A percentile compares a stretch with the other conserved stretches of the same genome.
Conservation (phyloP, 2,329 filamentous ascomycete species). For the Rhinocladiella similis region DNA sequence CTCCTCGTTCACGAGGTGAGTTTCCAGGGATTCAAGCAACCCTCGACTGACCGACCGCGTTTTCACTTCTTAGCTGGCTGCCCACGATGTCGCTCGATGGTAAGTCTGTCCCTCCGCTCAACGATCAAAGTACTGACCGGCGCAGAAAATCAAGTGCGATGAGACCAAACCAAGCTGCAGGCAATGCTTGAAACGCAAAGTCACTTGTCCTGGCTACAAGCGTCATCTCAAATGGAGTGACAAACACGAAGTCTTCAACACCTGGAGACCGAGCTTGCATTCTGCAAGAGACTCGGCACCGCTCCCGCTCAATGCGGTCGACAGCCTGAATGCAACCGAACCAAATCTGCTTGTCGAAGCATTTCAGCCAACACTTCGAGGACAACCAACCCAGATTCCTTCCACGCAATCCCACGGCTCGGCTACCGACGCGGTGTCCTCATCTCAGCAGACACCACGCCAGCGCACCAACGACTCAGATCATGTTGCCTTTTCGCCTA, state of each 20-base stretch:
- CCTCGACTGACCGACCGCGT: conserved; percentile 1
- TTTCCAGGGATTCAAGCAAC: neutral
- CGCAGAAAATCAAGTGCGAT: conserved; percentile 31
- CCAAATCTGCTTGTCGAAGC: conserved; percentile 5
- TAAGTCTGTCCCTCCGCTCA: neutral
- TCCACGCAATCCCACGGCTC: conserved; percentile 2
- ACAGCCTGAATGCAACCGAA: conserved; percentile 3
- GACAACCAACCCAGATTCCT: conserved; percentile 1
- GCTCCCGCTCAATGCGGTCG: neutral
- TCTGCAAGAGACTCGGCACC: conserved; percentile 1
- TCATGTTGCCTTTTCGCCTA: conserved; percentile 1
- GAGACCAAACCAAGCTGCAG: conserved; percentile 29
- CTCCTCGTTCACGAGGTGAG: conserved; percentile 14
- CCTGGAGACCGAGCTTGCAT: conserved; percentile 2
- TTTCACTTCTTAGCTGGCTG: conserved; percentile 5
- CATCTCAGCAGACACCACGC: conserved; percentile 5
- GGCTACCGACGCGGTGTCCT: conserved; percentile 2
- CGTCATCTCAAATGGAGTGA: conserved; percentile 17
- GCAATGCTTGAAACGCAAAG: conserved; percentile 27
- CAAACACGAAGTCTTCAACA: conserved; percentile 17
- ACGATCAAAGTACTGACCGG: conserved; percentile 3
- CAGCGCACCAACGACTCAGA: neutral
- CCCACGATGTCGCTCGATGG: conserved; percentile 17
- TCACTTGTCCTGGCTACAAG: conserved; percentile 22
- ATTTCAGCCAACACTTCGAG: conserved; percentile 2